phyloP scores from a whole-genome alignment of 2,329 filamentous ascomycete species.

The Tricladium varicosporioides region DNA sequence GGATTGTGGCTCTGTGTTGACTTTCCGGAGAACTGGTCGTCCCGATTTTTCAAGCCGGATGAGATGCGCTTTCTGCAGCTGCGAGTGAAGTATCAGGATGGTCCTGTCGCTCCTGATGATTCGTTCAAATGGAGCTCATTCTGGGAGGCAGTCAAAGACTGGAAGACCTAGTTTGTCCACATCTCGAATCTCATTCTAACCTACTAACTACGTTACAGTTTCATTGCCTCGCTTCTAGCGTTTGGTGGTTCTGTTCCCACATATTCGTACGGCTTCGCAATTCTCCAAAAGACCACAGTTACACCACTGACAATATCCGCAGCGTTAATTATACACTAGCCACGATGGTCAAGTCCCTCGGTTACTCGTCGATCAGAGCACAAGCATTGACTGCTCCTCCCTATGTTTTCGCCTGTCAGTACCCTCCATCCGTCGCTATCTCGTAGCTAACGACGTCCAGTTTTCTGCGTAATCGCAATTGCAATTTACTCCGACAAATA shows the following conservation, averaged over 20 bases:
- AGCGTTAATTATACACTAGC: slow-evolving; percentile 35
- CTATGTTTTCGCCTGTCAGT: slow-evolving; percentile 27
- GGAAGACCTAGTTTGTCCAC: slow-evolving; percentile 36
- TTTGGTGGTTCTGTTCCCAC: slow-evolving; percentile 33
- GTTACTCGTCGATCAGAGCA: slow-evolving; percentile 33
- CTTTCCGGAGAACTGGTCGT: slow-evolving; percentile 28
- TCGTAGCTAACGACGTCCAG: neutral
- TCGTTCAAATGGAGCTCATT: slow-evolving; percentile 27
- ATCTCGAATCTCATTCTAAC: neutral
- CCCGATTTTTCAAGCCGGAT: slow-evolving; percentile 29
- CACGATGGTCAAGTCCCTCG: slow-evolving; percentile 38
- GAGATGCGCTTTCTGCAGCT: slow-evolving; percentile 32
- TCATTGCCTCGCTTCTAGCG: slow-evolving; percentile 36
- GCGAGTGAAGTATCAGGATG: slow-evolving; percentile 13
- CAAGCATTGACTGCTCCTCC: slow-evolving; percentile 33
- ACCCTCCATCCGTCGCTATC: neutral
- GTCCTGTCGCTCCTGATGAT: slow-evolving; percentile 12
- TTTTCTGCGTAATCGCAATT: slow-evolving; percentile 9
- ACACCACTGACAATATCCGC: neutral
- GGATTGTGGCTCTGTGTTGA: slow-evolving; percentile 31
- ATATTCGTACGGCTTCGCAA: slow-evolving; percentile 20
- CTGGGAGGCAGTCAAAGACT: slow-evolving; percentile 36
- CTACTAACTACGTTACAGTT: slow-evolving; percentile 2
- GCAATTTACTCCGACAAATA: slow-evolving; percentile 11
- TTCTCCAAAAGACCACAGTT: neutral